Evolutionary conservation across 2,329 filamentous ascomycete species (phyloP).

Genomic region (Dendrostoma leiphaemia): DNA sequence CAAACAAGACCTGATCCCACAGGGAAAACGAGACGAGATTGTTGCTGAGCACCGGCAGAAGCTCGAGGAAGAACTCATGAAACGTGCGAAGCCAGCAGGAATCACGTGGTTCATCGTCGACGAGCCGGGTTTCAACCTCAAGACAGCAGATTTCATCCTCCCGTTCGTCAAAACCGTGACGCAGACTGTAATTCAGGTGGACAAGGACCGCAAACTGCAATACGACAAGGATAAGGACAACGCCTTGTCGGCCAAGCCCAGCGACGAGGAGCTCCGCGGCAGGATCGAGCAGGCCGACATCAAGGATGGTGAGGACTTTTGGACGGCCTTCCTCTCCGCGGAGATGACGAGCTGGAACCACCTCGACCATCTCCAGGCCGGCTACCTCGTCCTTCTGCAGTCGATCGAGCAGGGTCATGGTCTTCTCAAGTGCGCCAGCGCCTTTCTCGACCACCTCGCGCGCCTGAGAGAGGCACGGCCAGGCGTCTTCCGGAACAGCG

Average conservation of each 20-base stretch:
- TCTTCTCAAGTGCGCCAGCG: conserved; percentile 27
- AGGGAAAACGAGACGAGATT: conserved; percentile 18
- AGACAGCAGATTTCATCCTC: background rate
- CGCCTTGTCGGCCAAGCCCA: background rate
- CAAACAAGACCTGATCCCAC: conserved; percentile 29
- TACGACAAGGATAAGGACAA: background rate
- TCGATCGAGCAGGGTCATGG: conserved; percentile 24
- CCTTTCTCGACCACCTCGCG: conserved; percentile 29
- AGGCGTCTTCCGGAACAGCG: conserved; percentile 32
- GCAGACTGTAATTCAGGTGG: background rate
- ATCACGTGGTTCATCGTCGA: conserved; percentile 23
- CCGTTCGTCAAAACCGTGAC: background rate
- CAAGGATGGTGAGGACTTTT: conserved; percentile 23
- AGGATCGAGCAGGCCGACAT: background rate
- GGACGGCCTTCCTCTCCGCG: conserved; percentile 26
- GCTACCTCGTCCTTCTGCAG: conserved; percentile 30
- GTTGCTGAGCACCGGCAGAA: conserved; percentile 21
- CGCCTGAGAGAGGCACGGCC: conserved; percentile 26
- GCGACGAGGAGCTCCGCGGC: conserved; percentile 10
- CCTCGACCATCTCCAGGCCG: conserved; percentile 32
- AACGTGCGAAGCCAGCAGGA: conserved; percentile 8
- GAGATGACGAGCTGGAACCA: conserved; percentile 31
- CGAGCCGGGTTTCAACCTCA: conserved; percentile 23
- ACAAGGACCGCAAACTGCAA: background rate
- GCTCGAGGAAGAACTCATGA: background rate